Evolutionary conservation across 495 filamentous ascomycete species (phyloP), one percentile per base, ranked within the genome.

Genomic region (Chaetomidium leptoderma): DNA sequence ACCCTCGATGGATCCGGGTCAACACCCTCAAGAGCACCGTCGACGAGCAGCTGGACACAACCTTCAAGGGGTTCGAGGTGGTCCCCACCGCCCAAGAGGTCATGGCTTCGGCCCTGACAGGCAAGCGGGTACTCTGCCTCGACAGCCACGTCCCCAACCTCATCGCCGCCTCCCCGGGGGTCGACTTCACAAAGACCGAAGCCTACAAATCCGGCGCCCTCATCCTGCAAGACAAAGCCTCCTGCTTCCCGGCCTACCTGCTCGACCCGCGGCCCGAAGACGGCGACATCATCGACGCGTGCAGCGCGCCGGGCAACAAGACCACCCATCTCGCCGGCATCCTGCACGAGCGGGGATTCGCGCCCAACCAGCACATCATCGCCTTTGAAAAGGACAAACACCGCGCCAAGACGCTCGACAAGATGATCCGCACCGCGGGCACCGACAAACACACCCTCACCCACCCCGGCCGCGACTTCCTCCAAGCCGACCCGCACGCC

Each of bases 151-250:
- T 98, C 19, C 89, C 91, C 0, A 85, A 92, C 61, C 78, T 98
- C 10, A 64, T 98, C 5, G 92, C 91, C 5, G 73, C 95, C 0
- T 83, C 92, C 3, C 83, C 85, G 7, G 73, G 74, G 17, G 64
- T 72, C 0, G 88, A 95, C 57, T 76, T 95, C 50, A 82, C 83
- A 9, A 83, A 81, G 32, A 84, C 82, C 0, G 62, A 79, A 9
- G 88, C 90, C 1, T 97, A 97, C 67, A 79, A 74, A 24, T 72
- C 78, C 4, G 93, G 93, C 2, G 72, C 82, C 44, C 80, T 98
- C 53, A 95, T 97, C 39, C 67, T 98, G 36, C 93, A 98, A 71
- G 95, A 98, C 67, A 97, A 96, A 67, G 95, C 93, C 1, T 95
- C 90, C 0, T 98, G 93, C 63, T 96, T 98, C 62, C 92, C 93